phyloP scores from a whole-genome alignment of 2,329 filamentous ascomycete species.

The Pseudogymnoascus sp. region DNA sequence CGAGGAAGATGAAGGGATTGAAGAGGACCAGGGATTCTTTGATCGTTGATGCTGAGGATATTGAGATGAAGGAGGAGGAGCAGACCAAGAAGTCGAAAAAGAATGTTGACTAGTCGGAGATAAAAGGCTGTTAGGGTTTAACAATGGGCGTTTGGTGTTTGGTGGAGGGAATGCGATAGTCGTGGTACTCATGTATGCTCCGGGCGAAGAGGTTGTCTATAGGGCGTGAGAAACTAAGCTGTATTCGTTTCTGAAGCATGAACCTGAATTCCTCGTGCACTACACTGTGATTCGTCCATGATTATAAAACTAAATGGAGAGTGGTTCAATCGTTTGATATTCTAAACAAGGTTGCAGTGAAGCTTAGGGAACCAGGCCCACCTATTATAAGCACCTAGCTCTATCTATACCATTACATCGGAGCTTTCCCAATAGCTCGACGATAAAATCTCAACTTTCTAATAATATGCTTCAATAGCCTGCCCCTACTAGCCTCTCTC shows the following conservation, averaged over 20 bases:
- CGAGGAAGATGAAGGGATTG: constrained; percentile 98
- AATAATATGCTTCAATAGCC: background rate
- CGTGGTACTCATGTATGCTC: constrained; percentile 8
- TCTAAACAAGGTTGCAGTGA: background rate
- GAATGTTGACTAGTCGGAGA: constrained; percentile 3
- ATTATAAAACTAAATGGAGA: background rate
- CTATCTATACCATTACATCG: background rate
- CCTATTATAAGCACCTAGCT: background rate
- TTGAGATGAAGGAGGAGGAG: constrained; percentile 31
- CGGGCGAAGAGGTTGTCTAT: constrained; percentile 7
- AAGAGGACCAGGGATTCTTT: constrained; percentile 69
- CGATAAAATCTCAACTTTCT: background rate
- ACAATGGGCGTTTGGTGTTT: constrained; percentile 12
- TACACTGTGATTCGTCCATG: background rate
- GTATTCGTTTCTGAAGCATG: constrained; percentile 7
- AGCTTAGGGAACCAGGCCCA: background rate
- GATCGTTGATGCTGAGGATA: constrained; percentile 42
- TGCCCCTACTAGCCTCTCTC: background rate
- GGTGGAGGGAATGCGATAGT: constrained; percentile 9
- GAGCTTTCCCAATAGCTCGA: background rate
- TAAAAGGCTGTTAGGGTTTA: constrained; percentile 4
- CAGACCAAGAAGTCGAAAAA: constrained; percentile 24
- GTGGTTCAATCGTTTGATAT: background rate
- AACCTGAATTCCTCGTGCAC: background rate
- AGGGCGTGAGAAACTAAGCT: constrained; percentile 9